Conservation (phyloP, 1,284 basidiomycete genomes). For the Leccinum fallax region DNA sequence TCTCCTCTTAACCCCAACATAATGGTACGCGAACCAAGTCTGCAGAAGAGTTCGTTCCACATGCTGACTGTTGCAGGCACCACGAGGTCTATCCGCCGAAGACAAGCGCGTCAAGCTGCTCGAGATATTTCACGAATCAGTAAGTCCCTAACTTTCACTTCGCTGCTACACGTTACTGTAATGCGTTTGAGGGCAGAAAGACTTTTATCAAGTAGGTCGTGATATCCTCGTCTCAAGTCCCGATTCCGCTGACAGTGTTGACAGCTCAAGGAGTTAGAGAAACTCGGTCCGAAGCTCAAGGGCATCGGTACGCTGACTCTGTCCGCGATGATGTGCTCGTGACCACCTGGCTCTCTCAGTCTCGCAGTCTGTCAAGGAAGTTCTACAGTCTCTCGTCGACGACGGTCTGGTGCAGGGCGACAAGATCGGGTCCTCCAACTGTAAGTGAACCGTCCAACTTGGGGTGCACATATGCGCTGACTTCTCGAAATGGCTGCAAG, state of each 20-base stretch:
- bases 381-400: slow-evolving; percentile 80
- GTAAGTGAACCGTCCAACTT: slow-evolving; percentile 44
- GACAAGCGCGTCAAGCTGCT: slow-evolving; percentile 80
- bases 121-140: slow-evolving; percentile 90
- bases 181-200: slow-evolving; percentile 56
- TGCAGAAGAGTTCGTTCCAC: neutral
- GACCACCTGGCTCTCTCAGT: slow-evolving; percentile 46
- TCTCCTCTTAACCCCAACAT: neutral
- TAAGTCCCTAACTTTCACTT: slow-evolving; percentile 35
- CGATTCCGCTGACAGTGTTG: slow-evolving; percentile 1
- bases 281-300: slow-evolving; percentile 80
- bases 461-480: slow-evolving; percentile 37
- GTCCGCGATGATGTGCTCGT: neutral
- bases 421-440: slow-evolving; percentile 92
- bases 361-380: slow-evolving; percentile 86
- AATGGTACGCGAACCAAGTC: slow-evolving; percentile 26
- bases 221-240: neutral
- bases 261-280: slow-evolving; percentile 88
- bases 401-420: slow-evolving; percentile 83
- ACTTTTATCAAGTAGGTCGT: slow-evolving; percentile 73
- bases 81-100: slow-evolving; percentile 76
- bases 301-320: slow-evolving; percentile 68
- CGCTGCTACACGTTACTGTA: slow-evolving; percentile 1
- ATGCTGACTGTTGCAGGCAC: slow-evolving; percentile 51
- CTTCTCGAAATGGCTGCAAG: slow-evolving; percentile 42